Evolutionary conservation across 768 basidiomycete genomes (phyloP), one percentile per base, ranked within the genome.

Genomic region (Psilocybe tampanensis): DNA sequence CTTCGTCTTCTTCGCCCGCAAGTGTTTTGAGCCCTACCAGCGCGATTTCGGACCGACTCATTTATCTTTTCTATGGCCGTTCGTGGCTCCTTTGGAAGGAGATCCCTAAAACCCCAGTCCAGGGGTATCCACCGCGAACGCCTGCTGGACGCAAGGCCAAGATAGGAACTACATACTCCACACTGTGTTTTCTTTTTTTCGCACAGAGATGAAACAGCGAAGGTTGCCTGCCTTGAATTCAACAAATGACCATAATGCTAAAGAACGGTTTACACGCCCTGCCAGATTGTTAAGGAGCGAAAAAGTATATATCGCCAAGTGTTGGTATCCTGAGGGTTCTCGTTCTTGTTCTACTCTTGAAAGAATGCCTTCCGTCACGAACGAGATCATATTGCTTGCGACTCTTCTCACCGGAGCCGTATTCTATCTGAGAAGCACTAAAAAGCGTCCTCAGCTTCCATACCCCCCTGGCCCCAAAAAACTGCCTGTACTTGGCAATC

Each of bases 381-480:
- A 48, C 29, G 26, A 29, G 29, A 33, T 33, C 9, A 29, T 48
- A 11, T 21, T 29, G 47, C 26, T 45, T 24, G 39, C 41, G 9
- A 19, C 45, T 17, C 13, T 53, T 36, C 11, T 58, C 48, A 24
- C 42, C 4, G 32, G 44, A 9, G 42, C 51, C 7, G 24, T 48
- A n/a, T 12, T 74, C 6, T 60, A 66, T 23, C 43, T 50, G 21
- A 54, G 26, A 34, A 41, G 22, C 12, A 8, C 6, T 17, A 44
- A 34, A 19, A 51, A 19, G 34, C 44, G 36, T 3, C 36, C 33
- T 39, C 11, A 21, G 11, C 43, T 58, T 8, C 67, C 67, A 19
- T 56, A 65, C 36, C 72, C 72, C 49, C 70, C 72, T 19, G 70
- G 72, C 1, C 70, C 70, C 8, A 67, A 59, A 29, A 65, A 63